Evolutionary conservation across 2,329 filamentous ascomycete genomes (phyloP).

Genomic region (Fusarium sororula): DNA sequence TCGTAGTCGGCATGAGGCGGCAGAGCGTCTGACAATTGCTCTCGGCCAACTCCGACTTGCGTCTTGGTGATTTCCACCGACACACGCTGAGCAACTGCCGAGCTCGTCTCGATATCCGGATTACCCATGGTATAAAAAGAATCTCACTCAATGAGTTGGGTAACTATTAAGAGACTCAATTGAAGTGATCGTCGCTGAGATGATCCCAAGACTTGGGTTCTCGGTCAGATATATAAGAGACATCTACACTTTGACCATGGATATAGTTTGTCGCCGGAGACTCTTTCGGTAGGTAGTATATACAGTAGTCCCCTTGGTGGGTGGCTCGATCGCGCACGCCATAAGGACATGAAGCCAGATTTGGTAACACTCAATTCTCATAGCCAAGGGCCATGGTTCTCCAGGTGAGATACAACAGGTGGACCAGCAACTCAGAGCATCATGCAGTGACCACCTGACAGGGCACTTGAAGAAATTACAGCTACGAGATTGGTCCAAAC

Average conservation of each 20-base stretch:
- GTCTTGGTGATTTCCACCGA: slow-evolving; percentile 40
- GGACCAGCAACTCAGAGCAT: background rate
- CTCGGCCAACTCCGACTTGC: slow-evolving; percentile 49
- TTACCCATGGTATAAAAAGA: slow-evolving; percentile 32
- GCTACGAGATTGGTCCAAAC: slow-evolving; percentile 7
- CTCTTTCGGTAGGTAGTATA: background rate
- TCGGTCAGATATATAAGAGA: slow-evolving; percentile 35
- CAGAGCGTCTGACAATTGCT: slow-evolving; percentile 47
- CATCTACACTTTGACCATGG: slow-evolving; percentile 16
- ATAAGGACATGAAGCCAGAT: slow-evolving; percentile 36
- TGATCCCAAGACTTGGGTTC: slow-evolving; percentile 10
- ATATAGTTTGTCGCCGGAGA: background rate
- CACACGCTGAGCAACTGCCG: slow-evolving; percentile 36
- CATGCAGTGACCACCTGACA: background rate
- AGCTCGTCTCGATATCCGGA: slow-evolving; percentile 43
- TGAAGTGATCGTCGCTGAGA: slow-evolving; percentile 6
- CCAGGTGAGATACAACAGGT: background rate
- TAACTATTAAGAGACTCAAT: background rate
- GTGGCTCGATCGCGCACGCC: slow-evolving; percentile 41
- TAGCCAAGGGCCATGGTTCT: slow-evolving; percentile 2
- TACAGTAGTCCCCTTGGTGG: background rate
- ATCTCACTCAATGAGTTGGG: background rate
- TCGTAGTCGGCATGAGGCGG: slow-evolving; percentile 50
- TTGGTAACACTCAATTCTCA: slow-evolving; percentile 10
- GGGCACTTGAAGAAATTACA: background rate